These are phyloP conservation scores for Candida tropicalis DNA, from an alignment of 1,139 yeast species.

Conservation along the genomic window DNA sequence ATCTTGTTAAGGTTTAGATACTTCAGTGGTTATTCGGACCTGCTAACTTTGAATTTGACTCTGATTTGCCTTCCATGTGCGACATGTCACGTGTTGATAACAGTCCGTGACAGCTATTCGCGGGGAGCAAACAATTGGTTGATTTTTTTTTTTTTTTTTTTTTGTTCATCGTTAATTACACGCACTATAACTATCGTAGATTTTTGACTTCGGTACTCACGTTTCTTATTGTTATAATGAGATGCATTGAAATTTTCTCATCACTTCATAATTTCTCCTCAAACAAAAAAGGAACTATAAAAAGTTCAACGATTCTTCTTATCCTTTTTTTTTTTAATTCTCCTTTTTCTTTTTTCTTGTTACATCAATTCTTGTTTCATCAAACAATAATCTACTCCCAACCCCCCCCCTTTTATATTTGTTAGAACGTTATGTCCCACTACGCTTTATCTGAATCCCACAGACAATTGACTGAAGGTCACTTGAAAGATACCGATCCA, in stretches of 20 bases:
- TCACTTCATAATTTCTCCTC: slow-evolving; percentile 2
- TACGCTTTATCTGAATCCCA: slow-evolving; percentile 72
- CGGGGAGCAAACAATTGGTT: background rate
- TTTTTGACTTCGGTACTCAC: slow-evolving; percentile 3
- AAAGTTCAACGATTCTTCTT: background rate
- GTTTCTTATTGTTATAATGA: background rate
- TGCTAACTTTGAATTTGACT: background rate
- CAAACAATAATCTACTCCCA: background rate
- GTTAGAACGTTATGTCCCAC: slow-evolving; percentile 28
- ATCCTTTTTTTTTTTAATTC: background rate
- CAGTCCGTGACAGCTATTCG: background rate
- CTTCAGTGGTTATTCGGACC: no score
- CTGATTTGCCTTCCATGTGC: background rate
- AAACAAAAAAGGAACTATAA: slow-evolving; percentile 1
- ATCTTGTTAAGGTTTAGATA: no score
- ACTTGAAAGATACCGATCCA: slow-evolving; percentile 75
- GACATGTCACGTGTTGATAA: slow-evolving; percentile 3
- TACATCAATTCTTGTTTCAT: background rate
- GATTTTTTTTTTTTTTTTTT: background rate
- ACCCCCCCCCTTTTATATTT: background rate
- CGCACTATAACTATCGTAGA: no score
- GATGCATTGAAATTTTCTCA: slow-evolving; percentile 4
- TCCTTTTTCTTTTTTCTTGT: background rate
- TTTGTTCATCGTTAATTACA: background rate
- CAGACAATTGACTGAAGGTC: slow-evolving; percentile 67